Conservation (phyloP, 2,329 filamentous ascomycete genomes). For the Calycina marina region DNA sequence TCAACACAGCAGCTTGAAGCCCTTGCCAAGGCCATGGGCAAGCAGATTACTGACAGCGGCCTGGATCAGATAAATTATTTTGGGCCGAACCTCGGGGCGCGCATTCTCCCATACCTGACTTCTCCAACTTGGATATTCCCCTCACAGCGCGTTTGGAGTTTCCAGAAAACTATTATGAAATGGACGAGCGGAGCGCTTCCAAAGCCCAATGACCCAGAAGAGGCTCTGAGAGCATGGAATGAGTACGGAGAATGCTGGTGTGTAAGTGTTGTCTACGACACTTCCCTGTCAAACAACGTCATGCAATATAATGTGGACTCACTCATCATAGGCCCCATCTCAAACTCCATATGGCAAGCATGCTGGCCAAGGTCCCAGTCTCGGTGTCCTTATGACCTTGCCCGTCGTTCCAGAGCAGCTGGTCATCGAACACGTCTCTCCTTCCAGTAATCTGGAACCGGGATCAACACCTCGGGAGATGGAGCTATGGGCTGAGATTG, state of each 20-base stretch:
- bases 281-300: too few relatives aligned
- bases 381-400: constrained; percentile 47
- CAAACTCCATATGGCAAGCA: too few relatives aligned
- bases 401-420: constrained; percentile 52
- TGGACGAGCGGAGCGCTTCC: constrained; percentile 16
- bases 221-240: constrained; percentile 54
- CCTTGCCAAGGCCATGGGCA: constrained; percentile 14
- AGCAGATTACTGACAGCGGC: constrained; percentile 7
- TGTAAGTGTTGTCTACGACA: too few relatives aligned
- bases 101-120: constrained; percentile 42
- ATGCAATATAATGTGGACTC: too few relatives aligned
- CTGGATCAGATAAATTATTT: constrained; percentile 57
- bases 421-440: constrained; percentile 57
- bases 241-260: constrained; percentile 87
- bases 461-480: constrained; percentile 49
- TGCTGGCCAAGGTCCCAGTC: constrained; percentile 37
- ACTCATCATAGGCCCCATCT: too few relatives aligned
- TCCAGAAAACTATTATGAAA: too few relatives aligned
- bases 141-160: constrained; percentile 14
- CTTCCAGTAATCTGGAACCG: constrained; percentile 44
- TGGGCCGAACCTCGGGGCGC: constrained; percentile 46
- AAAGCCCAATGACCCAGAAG: constrained; percentile 26
- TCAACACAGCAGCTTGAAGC: constrained; percentile 16
- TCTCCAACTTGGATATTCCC: constrained; percentile 39
- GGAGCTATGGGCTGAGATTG: constrained; percentile 52